Conservation (phyloP, 2,329 filamentous ascomycete species). For the Hymenoscyphus fructigenus region DNA sequence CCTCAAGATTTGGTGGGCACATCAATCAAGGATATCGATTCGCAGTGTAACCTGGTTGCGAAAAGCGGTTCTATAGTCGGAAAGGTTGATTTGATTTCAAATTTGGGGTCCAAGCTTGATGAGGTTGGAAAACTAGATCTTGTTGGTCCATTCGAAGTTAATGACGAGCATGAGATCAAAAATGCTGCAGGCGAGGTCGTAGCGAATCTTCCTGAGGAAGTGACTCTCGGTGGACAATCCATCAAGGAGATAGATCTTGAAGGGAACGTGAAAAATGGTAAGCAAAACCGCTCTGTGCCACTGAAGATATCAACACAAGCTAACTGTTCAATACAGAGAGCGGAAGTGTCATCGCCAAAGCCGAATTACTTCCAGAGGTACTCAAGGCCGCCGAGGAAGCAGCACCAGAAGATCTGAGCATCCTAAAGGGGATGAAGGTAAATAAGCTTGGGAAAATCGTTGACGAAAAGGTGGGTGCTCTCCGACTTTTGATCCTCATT, state of each 20-base stretch:
- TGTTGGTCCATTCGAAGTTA: slow-evolving; percentile 43
- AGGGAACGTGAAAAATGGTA: slow-evolving; percentile 49
- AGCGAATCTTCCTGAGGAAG: slow-evolving; percentile 46
- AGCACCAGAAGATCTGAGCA: slow-evolving; percentile 24
- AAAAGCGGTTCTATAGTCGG: slow-evolving; percentile 43
- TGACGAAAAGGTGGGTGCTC: slow-evolving; percentile 43
- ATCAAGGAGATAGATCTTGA: slow-evolving; percentile 63
- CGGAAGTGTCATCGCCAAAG: slow-evolving; percentile 28
- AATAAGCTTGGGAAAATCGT: slow-evolving; percentile 60
- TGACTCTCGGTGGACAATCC: slow-evolving; percentile 57
- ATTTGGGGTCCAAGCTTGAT: slow-evolving; percentile 29
- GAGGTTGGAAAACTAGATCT: slow-evolving; percentile 46
- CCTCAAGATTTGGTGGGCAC: slow-evolving; percentile 53
- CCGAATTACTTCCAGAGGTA: slow-evolving; percentile 38
- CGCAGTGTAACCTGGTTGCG: slow-evolving; percentile 55
- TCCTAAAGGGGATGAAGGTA: slow-evolving; percentile 52
- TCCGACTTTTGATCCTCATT: no score
- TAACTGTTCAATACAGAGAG: slow-evolving; percentile 42
- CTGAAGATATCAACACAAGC: neutral
- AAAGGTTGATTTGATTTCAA: slow-evolving; percentile 38
- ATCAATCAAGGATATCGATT: slow-evolving; percentile 63
- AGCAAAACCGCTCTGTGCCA: neutral
- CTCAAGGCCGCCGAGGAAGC: neutral
- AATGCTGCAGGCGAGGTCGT: slow-evolving; percentile 54
- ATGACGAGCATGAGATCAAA: slow-evolving; percentile 53